phyloP scores from a whole-genome alignment of 202 grass and related monocot species.

The Bolboschoenoplectus hybrid region DNA sequence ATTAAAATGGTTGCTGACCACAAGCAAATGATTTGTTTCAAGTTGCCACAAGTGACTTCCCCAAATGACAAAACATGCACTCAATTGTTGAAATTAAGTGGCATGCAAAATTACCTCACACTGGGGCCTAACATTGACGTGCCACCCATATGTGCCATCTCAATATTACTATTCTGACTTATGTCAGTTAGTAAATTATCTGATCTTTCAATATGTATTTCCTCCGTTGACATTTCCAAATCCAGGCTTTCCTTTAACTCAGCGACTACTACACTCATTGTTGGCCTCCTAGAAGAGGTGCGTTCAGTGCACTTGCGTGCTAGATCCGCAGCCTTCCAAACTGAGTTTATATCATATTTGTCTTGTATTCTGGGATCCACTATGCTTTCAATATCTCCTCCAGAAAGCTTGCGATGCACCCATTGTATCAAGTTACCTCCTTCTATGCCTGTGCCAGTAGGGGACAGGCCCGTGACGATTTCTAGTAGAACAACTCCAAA shows the following conservation, averaged over 20 bases:
- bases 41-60: not conserved
- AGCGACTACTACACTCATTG: conserved; percentile 42
- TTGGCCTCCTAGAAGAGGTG: conserved; percentile 36
- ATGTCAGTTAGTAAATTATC: conserved; percentile 16
- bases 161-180: conserved; percentile 38
- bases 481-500: conserved; percentile 37
- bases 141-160: conserved; percentile 40
- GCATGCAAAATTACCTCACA: conserved; percentile 37
- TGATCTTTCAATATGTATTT: not conserved
- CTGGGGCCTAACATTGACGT: conserved; percentile 38
- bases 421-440: conserved; percentile 17
- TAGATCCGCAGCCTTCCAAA: conserved; percentile 51
- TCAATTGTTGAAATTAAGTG: not conserved
- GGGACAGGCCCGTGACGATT: conserved; percentile 3
- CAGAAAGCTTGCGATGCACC: conserved; percentile 18
- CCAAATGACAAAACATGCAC: not conserved
- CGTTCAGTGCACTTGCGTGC: conserved; percentile 48
- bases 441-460: not conserved
- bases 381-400: conserved; percentile 36
- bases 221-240: conserved; percentile 19
- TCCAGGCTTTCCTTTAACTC: conserved; percentile 52
- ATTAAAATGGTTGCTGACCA: too few species aligned
- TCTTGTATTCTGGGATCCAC: conserved; percentile 9
- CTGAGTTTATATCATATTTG: conserved; percentile 29
- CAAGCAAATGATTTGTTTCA: not conserved